Base-by-base conservation (phyloP, 2,329 filamentous ascomycete species). In the Neonectria punicea region DNA sequence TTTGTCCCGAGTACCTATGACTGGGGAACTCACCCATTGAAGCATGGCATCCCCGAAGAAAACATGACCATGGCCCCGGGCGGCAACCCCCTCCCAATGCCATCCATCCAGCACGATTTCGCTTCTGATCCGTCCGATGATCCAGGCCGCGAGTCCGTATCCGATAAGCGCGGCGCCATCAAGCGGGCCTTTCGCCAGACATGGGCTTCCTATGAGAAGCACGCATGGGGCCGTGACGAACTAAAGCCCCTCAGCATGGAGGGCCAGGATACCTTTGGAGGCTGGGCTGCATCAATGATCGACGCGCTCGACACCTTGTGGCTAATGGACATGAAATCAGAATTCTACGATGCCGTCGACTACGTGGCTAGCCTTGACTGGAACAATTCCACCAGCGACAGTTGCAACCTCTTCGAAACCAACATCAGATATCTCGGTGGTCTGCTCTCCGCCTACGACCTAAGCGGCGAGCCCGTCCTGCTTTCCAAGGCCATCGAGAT, bases 371-470 rank as follows among this genome's bases (percentile, higher is more conserved):
- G 66, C 5, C 60, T 74, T 59, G 68, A 74, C 4, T 92, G 90
- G 75, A 83, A 85, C 2, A 82, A 79, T 0, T 85, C 86, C 0
- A 75, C 68, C 0, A 67, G 66, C 3, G 57, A 68, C 6, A 65
- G 83, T 20, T 85, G 91, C 66, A 90, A 90, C 55, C 78, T 91
- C 1, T 91, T 92, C 61, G 90, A 92, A 77, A 91, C 89, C 0
- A 91, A 86, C 2, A 91, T 91, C 63, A 84, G 90, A 36, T 91
- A 91, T 73, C 82, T 92, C 0, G 90, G 90, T 16, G 90, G 90
- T 3, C 82, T 92, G 55, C 73, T 92, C 53, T 86, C 87, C 10
- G 89, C 90, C 0, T 91, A 91, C 71, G 90, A 92, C 72, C 76
- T 92, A n/a, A 90, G 87, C 70, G 82, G 81, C 41, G 83, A 83